Evolutionary conservation across 2,329 filamentous ascomycete species (phyloP), one percentile per base, ranked within the genome.

Genomic region (Endothia cerciana): DNA sequence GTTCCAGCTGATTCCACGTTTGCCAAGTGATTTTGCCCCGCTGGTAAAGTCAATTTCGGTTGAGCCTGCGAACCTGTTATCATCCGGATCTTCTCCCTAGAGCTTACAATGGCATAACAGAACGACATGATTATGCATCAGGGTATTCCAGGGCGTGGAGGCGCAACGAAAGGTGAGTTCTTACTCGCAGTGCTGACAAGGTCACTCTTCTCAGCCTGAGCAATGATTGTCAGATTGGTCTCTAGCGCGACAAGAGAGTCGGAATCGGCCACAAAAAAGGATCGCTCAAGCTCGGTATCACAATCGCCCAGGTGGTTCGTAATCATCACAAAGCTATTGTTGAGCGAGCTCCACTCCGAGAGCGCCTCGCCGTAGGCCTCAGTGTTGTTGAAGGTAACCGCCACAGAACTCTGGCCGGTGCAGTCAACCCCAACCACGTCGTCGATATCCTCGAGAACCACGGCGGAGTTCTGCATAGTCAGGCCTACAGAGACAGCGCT

Each of bases 381-480:
- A 10, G 60, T 64, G 6, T 57, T 62, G 60, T 62, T 68, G 63
- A 72, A 71, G 30, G 71, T 68, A 49, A 72, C 57, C 38, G 71
- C 64, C 55, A 72, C 86, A 28, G 85, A 82, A 17, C 81, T 75
- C 28, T 82, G 63, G 13, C 66, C 83, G 73, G 87, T 87, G 70
- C 85, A 88, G 57, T 80, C 73, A 63, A 88, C 77, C 1, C 85
- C 87, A 13, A 81, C 79, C 10, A 86, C 68, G 4, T 80, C 86
- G 30, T 85, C 86, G 43, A 72, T 58, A 51, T 72, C 71, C 65
- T 72, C 71, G 36, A 71, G 71, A 15, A 68, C 57, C n/a, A 72
- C 70, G 7, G 70, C 66, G 3, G 70, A 65, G 45, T 70, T 69
- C 59, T 69, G 70, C 82, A 81, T 62, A 79, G 82, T 58, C 81